Conservation (phyloP, 352 stramenopile species). For the Pythium brassicae region DNA sequence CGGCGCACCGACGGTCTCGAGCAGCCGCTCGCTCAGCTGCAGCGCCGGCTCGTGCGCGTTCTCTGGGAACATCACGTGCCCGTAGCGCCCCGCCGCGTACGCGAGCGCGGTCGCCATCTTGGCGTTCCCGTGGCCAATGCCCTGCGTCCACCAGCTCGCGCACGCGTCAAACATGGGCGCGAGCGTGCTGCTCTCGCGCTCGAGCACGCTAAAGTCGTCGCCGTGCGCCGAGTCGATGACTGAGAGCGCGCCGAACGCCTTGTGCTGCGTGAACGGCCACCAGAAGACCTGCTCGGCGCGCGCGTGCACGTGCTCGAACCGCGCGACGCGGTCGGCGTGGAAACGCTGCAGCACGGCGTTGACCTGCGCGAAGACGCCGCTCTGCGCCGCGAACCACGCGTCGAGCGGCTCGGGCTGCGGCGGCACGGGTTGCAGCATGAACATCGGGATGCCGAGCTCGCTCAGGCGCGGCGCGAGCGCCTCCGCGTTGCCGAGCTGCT, state of each 20-base stretch:
- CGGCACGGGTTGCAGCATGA: constrained; percentile 67
- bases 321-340: constrained; percentile 46
- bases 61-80: constrained; percentile 91
- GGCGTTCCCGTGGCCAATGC: constrained; percentile 85
- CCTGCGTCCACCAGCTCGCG: constrained; percentile 93
- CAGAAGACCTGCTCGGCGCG: constrained; percentile 81
- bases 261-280: constrained; percentile 94
- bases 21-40: constrained; percentile 70
- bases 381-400: constrained; percentile 57
- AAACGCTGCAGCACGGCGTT: constrained; percentile 43
- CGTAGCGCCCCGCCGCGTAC: constrained; percentile 88
- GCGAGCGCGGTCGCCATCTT: constrained; percentile 85
- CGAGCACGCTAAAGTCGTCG: constrained; percentile 76
- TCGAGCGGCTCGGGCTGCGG: constrained; percentile 71
- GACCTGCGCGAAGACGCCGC: constrained; percentile 46
- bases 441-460: constrained; percentile 72
- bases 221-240: constrained; percentile 89
- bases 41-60: constrained; percentile 87
- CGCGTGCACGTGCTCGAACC: constrained; percentile 52
- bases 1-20: constrained; percentile 66
- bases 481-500: constrained; percentile 59
- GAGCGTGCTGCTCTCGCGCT: constrained; percentile 40
- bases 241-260: constrained; percentile 71
- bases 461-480: constrained; percentile 52
- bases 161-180: constrained; percentile 85